Base-by-base conservation (phyloP, 257 asterid genomes). In the Gardenia jasminoides region DNA sequence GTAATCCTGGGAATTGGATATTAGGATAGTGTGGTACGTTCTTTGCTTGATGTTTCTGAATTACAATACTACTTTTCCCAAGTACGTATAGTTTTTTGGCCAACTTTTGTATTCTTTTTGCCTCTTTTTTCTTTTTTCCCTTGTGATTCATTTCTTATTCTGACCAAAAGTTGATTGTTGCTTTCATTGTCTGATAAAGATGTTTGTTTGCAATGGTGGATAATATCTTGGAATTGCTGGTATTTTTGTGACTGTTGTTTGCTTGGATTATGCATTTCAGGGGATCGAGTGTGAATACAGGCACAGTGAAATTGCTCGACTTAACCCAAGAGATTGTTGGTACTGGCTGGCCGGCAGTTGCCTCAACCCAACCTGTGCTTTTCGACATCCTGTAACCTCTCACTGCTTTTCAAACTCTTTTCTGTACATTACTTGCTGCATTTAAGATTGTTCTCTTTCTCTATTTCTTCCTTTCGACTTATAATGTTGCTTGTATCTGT, bases 321-420 rank as follows among this genome's bases (percentile, higher is more conserved):
- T 84, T 78, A 82, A 86, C 80, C 90, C 88, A 30, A 84, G 90
- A 76, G 90, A 86, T 39, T 84, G 88, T 70, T 78, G 90, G 90
- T 84, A 77, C 78, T 86, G 86, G 88, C 69, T 80, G 28, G 68
- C 82, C 4, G 88, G 86, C 56, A 61, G 80, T 68, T 86, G 90
- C 78, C 79, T 84, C 13, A 86, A 86, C 50, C 88, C 85, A 20
- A 50, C 81, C 33, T 86, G 90, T 67, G 85, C 80, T 70, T 86
- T 86, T 70, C 86, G 86, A n/a, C 90, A 86, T 82, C 88, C 88
- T n/a, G 88, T 85, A 82, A 82, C 86, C 46, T 59, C 44, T 62
- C n/a, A 13, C 68, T 65, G 20, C 44, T 39, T 28, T 82, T 56
- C 54, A 17, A 46, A 43, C 72, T 48, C 62, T 56, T 56, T 52